Evolutionary conservation across 2,329 filamentous ascomycete species (phyloP), one percentile per base, ranked within the genome.

Genomic region (Phaeophleospora eucalypticola): DNA sequence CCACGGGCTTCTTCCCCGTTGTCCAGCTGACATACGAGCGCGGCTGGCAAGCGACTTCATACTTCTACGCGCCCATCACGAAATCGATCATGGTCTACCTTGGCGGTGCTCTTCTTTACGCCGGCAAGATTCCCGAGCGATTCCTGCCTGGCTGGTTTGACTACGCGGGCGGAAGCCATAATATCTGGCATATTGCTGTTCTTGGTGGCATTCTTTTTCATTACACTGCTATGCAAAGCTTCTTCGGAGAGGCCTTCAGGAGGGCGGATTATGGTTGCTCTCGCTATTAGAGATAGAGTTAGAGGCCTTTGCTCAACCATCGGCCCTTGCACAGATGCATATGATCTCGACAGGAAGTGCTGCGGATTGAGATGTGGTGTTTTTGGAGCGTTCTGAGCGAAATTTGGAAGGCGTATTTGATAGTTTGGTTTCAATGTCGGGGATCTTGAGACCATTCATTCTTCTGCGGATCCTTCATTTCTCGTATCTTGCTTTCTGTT

Each of bases 181-280:
- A 98, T 68, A 82, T 98, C 48, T 98, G 93, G 93, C 93, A 98
- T 68, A 71, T 95, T 27, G 93, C 93, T 6, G 93, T 98, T 9
- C 74, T 98, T 20, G 89, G 90, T 14, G 93, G 93, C 9, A 98
- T 98, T 48, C 69, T 97, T n/a, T 97, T 95, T 67, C 93, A 98
- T 68, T 98, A 97, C 70, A 78, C 80, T 17, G 93, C 93, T 15
- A 96, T 98, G 91, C 87, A 96, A 68, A 81, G 89, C 46, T 93
- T 98, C 68, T 98, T 98, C 63, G 78, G 85, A 4, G 68, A 70
- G 43, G 74, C 74, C 1, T 70, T 75, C 56, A 43, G 57, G 16
- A 49, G 66, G 19, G 65, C 65, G 18, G 53, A 56, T 39, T 41
- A 49, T 17, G 54, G 48, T 4, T 66, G 63, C 49, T 59, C 58